Conservation (phyloP, 1,284 basidiomycete species). For the Malassezia vespertilionis region DNA sequence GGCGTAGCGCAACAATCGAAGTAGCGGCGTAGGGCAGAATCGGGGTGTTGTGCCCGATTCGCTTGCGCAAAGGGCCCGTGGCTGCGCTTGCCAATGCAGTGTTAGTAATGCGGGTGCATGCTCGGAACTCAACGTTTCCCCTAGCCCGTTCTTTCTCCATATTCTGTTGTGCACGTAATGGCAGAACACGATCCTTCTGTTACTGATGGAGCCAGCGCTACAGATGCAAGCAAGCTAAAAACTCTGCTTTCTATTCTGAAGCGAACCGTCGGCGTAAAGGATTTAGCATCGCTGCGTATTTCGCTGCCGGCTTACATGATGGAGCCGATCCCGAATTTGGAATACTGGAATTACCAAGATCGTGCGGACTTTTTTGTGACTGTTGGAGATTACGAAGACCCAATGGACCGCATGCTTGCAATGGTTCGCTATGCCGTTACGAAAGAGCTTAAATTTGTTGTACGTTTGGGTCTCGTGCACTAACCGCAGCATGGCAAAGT, state of each 20-base stretch:
- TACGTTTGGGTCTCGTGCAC: conserved; percentile 34
- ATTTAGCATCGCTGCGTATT: conserved; percentile 41
- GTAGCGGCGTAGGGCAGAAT: no score
- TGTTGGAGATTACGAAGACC: conserved; percentile 75
- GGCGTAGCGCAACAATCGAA: no score
- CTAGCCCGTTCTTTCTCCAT: no score
- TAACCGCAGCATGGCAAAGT: conserved; percentile 56
- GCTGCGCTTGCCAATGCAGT: no score
- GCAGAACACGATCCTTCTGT: background rate
- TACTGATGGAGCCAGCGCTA: background rate
- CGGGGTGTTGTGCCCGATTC: no score
- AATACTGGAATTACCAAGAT: conserved; percentile 66
- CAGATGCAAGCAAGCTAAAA: conserved; percentile 38
- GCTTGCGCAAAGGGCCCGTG: no score
- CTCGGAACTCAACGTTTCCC: no score
- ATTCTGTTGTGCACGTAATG: no score
- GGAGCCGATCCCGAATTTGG: conserved; percentile 43
- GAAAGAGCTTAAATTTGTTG: conserved; percentile 85
- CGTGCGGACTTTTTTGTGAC: conserved; percentile 75
- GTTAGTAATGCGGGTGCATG: no score
- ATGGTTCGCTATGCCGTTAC: conserved; percentile 73
- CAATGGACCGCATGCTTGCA: conserved; percentile 82
- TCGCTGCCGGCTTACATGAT: conserved; percentile 43
- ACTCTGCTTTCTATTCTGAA: conserved; percentile 40
- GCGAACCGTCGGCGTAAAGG: conserved; percentile 43